A percentile compares a stretch with the other conserved stretches of the same genome.
Conservation (phyloP, 768 basidiomycete genomes). For the Fomitopsis pulvina region DNA sequence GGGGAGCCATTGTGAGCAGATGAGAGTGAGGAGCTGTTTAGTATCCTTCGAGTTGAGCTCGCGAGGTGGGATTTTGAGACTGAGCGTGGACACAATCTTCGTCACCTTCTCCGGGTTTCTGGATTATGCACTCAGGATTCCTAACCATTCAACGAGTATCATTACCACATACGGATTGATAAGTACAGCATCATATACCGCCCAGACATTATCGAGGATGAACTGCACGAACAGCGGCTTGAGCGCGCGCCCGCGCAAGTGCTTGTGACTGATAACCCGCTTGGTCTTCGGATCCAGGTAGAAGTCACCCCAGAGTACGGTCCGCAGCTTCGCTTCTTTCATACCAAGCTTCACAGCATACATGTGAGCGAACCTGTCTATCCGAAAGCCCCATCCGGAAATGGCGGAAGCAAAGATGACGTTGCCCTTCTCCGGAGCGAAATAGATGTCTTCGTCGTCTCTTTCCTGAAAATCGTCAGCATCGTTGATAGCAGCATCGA, state of each 20-base stretch:
- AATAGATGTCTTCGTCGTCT: conserved; percentile 97
- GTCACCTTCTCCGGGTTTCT: conserved; percentile 86
- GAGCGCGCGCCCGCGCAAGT: conserved; percentile 76
- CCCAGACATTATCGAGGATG: conserved; percentile 95
- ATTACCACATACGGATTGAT: conserved; percentile 72
- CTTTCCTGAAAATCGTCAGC: conserved; percentile 81
- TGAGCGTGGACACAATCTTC: conserved; percentile 82
- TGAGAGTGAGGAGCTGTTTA: conserved; percentile 72
- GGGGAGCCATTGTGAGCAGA: conserved; percentile 95
- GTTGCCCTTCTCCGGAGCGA: conserved; percentile 91
- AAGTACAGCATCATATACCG: conserved; percentile 87
- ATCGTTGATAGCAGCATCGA: conserved; percentile 40
- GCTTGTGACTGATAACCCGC: conserved; percentile 84
- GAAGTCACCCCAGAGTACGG: conserved; percentile 95
- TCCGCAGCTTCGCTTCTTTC: conserved; percentile 77
- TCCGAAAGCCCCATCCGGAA: conserved; percentile 96
- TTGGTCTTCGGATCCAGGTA: conserved; percentile 96
- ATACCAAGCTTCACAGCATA: conserved; percentile 89
- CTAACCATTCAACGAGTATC: conserved; percentile 6
- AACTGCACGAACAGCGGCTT: conserved; percentile 98
- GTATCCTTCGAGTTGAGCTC: conserved; percentile 92
- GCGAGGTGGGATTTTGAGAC: conserved; percentile 77
- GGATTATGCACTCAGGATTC: conserved; percentile 4
- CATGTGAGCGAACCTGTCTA: conserved; percentile 89
- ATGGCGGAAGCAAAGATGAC: conserved; percentile 95